Base-by-base conservation (phyloP, 2,329 filamentous ascomycete genomes). In the Penicillium rolfsii region DNA sequence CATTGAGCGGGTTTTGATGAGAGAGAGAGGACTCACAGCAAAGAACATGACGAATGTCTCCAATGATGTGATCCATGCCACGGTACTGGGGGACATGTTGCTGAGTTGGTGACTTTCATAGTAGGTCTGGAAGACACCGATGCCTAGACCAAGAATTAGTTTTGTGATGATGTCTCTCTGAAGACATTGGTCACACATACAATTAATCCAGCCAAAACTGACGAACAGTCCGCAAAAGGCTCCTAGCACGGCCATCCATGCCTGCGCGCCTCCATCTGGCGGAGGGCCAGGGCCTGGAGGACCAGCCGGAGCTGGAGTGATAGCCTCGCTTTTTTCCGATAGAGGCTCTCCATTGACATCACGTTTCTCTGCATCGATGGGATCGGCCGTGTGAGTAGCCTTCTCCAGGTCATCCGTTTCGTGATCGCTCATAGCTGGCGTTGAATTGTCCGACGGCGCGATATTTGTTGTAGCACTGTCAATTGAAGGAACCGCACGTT, bases 41-140 rank as follows among this genome's bases (percentile, higher is more conserved):
- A 68, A 66, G 57, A 70, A 70, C 69, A 71, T 70, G 16, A 70
- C 59, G 33, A 72, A 72, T 8, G 66, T 66, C 41, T 72, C 66
- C 5, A 87, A 70, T 0, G 84, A 84, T 0, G 84, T 80, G 50
- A 88, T 87, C 86, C 85, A 88, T n/a, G 85, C 77, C n/a, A 88
- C 78, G 0, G 82, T 83, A 57, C 82, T 84, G 1, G 83, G 69
- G 0, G 83, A 83, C 64, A 85, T 84, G 2, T 77, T 52, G 5
- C 66, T 71, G 2, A 88, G 73, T 19, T 82, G 78, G 7, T 81
- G 74, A 6, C 71, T 77, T 63, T 85, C 75, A 66, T 88, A 88
- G 69, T 87, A 86, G 22, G 82, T 80, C 67, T 87, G 85, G 57
- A 73, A 73, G 24, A 72, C 66, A 40, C 70, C 71, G 26, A 73